Percentiles rank a stretch among this genome's conserved stretches.
Conservation (phyloP, 345 rosid genomes). For the Sisymbrium irio region DNA sequence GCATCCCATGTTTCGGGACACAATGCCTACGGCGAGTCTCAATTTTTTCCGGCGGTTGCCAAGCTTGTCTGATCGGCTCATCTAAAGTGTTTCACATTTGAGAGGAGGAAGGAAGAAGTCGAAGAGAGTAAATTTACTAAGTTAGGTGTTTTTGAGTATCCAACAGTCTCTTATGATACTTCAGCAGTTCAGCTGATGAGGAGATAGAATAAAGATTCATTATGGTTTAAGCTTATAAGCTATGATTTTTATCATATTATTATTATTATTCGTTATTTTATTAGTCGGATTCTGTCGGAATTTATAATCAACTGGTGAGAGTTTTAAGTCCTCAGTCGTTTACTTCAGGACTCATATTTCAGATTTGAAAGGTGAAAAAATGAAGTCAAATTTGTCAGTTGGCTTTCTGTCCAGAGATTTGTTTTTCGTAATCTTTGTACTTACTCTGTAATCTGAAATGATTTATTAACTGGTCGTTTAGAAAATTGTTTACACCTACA, state of each 20-base stretch:
- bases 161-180: neutral
- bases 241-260: conserved; percentile 9
- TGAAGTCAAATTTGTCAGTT: conserved; percentile 11
- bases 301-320: neutral
- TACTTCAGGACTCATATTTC: conserved; percentile 5
- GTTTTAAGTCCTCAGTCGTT: neutral
- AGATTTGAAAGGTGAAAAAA: neutral
- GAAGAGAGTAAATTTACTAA: neutral
- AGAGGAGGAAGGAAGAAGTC: neutral
- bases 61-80: conserved; percentile 80
- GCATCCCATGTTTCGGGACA: conserved; percentile 95
- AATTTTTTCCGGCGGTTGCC: conserved; percentile 96
- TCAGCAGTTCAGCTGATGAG: conserved; percentile 18
- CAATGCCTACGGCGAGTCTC: conserved; percentile 84
- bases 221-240: conserved; percentile 8
- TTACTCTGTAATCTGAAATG: conserved; percentile 6
- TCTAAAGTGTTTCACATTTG: conserved; percentile 35
- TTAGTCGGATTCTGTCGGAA: neutral
- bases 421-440: conserved; percentile 1
- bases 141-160: conserved; percentile 26
- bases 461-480: neutral
- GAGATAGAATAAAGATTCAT: conserved; percentile 24
- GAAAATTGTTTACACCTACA: neutral
- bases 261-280: conserved; percentile 25
- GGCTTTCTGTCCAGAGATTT: neutral